These are phyloP conservation scores for Cytospora schulzeri DNA, from an alignment of 2,329 filamentous ascomycete species.

Conservation along the genomic window DNA sequence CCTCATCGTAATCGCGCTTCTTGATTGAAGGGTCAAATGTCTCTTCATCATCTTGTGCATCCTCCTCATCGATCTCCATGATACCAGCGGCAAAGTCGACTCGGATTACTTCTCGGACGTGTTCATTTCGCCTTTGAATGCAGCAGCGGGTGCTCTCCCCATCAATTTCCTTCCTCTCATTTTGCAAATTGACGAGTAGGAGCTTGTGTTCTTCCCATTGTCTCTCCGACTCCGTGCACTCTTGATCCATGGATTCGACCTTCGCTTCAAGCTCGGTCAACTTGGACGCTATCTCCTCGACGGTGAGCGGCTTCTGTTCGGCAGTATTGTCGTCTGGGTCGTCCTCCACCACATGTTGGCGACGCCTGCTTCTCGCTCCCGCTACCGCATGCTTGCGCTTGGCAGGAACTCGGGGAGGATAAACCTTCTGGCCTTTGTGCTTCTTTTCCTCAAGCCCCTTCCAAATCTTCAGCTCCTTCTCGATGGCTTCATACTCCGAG, in stretches of 20 bases:
- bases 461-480: neutral
- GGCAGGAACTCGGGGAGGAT: neutral
- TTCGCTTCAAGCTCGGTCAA: neutral
- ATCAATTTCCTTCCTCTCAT: neutral
- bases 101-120: neutral
- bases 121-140: constrained; percentile 8
- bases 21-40: constrained; percentile 57
- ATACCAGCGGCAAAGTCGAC: constrained; percentile 17
- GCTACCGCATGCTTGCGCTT: constrained; percentile 9
- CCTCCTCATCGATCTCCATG: constrained; percentile 53
- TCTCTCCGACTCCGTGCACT: neutral
- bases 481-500: neutral
- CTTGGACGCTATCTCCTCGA: neutral
- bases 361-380: neutral
- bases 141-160: constrained; percentile 3
- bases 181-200: neutral
- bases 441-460: neutral
- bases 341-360: neutral
- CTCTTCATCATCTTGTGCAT: constrained; percentile 54
- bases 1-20: constrained; percentile 58
- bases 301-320: neutral
- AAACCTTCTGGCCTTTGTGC: neutral
- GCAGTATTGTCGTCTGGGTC: neutral
- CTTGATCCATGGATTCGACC: neutral
- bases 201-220: neutral